phyloP scores from a whole-genome alignment of 768 basidiomycete species.

The Botryobasidium botryosum region DNA sequence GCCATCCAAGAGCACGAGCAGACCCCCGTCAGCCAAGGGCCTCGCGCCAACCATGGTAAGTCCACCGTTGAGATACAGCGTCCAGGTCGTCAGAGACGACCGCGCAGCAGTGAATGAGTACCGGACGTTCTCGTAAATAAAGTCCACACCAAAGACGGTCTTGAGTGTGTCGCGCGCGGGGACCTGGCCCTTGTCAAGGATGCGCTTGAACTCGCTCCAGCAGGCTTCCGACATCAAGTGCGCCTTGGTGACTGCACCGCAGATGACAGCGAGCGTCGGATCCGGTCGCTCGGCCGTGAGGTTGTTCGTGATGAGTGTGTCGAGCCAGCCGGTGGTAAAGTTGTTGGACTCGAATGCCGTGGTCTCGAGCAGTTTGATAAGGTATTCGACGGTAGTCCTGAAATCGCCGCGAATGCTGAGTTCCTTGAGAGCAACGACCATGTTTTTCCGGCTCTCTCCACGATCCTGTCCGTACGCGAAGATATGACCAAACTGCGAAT shows the following conservation, averaged over 20 bases:
- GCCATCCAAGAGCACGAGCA: conserved; percentile 80
- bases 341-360: conserved; percentile 95
- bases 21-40: conserved; percentile 84
- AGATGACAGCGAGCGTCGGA: conserved; percentile 79
- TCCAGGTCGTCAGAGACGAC: conserved; percentile 78
- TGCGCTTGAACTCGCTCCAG: conserved; percentile 82
- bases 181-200: conserved; percentile 96
- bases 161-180: conserved; percentile 87
- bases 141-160: conserved; percentile 92
- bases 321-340: conserved; percentile 97
- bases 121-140: conserved; percentile 90
- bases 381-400: conserved; percentile 95
- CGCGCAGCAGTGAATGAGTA: conserved; percentile 93
- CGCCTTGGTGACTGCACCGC: conserved; percentile 91
- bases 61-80: conserved; percentile 91
- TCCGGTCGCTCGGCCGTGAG: conserved; percentile 97
- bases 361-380: conserved; percentile 92
- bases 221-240: conserved; percentile 80
- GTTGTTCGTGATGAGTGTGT: conserved; percentile 90
- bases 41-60: conserved; percentile 83
- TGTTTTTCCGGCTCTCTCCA: conserved; percentile 89
- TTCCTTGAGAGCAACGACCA: conserved; percentile 98
- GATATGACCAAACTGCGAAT: conserved; percentile 98
- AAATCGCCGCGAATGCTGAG: conserved; percentile 98
- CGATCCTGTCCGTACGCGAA: conserved; percentile 98